These are phyloP conservation scores for Leccinum disarticulatum DNA, from an alignment of 768 basidiomycete species.

Conservation along the genomic window DNA sequence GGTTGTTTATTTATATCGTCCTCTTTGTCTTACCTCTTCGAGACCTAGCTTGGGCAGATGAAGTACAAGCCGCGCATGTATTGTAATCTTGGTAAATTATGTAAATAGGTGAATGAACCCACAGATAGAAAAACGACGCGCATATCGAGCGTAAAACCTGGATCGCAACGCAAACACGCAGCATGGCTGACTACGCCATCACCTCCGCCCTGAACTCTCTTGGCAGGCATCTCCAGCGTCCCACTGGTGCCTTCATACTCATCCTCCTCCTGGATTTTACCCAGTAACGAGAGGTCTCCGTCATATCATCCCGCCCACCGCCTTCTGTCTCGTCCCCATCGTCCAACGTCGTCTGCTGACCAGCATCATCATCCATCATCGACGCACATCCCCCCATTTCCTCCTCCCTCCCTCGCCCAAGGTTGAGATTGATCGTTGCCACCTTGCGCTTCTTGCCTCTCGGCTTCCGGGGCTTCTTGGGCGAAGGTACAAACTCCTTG, in stretches of 20 bases:
- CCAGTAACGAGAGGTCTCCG: conserved; percentile 13
- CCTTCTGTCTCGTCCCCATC: conserved; percentile 42
- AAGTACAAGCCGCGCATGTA: background rate
- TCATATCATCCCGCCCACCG: conserved; percentile 16
- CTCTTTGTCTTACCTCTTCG: conserved; percentile 33
- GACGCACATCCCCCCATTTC: conserved; percentile 12
- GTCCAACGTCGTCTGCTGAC: conserved; percentile 26
- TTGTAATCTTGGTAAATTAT: background rate
- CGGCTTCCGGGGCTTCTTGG: conserved; percentile 40
- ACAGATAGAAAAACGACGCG: background rate
- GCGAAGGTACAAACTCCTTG: conserved; percentile 55
- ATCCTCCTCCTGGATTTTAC: conserved; percentile 28
- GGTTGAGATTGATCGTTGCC: conserved; percentile 17
- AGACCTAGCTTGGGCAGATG: too few species aligned
- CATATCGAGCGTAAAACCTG: background rate
- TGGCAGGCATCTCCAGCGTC: conserved; percentile 26
- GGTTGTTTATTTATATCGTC: too few species aligned
- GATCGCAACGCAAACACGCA: background rate
- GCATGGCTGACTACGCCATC: conserved; percentile 10
- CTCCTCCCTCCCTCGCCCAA: conserved; percentile 12
- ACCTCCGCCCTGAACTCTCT: conserved; percentile 26
- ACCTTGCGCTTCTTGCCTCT: conserved; percentile 36
- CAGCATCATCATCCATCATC: background rate
- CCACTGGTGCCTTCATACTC: conserved; percentile 28
- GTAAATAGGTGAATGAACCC: too few species aligned